These are phyloP conservation scores for Lactarius deliciosus DNA, from an alignment of 768 basidiomycete species.

Conservation along the genomic window DNA sequence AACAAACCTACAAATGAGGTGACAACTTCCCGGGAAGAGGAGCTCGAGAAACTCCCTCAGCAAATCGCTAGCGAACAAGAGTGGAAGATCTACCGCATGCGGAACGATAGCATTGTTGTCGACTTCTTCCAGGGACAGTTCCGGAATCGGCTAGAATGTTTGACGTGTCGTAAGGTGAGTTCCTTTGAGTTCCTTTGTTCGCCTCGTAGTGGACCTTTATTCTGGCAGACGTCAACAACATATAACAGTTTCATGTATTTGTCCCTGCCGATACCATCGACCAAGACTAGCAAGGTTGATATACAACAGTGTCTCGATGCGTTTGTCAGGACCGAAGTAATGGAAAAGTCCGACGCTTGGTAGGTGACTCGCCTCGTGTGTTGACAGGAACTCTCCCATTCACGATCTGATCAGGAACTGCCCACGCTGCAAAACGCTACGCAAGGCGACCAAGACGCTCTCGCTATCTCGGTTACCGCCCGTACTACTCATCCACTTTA, in stretches of 20 bases:
- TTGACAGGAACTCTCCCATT: neutral
- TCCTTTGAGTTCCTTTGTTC: constrained; percentile 26
- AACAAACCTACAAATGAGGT: constrained; percentile 61
- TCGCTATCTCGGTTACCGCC: constrained; percentile 92
- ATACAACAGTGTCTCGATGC: constrained; percentile 83
- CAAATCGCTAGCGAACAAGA: constrained; percentile 91
- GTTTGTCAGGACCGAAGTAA: constrained; percentile 85
- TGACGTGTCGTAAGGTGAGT: constrained; percentile 84
- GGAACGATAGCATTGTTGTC: constrained; percentile 92
- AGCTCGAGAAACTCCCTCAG: constrained; percentile 80
- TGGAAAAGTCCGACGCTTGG: constrained; percentile 96
- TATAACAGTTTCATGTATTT: constrained; percentile 97
- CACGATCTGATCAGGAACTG: constrained; percentile 69
- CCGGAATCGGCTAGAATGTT: constrained; percentile 81
- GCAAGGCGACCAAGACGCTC: constrained; percentile 82
- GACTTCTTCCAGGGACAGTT: constrained; percentile 99
- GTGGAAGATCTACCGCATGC: constrained; percentile 86
- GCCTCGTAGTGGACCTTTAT: constrained; percentile 25
- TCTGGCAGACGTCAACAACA: constrained; percentile 85
- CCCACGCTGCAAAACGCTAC: constrained; percentile 86
- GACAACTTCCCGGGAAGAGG: constrained; percentile 81
- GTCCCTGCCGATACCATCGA: constrained; percentile 80
- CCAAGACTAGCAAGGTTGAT: constrained; percentile 57
- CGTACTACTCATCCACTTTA: constrained; percentile 87
- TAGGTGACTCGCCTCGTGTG: constrained; percentile 38